Base-by-base conservation (phyloP, 2,329 filamentous ascomycete species). In the Epichloe sylvatica region DNA sequence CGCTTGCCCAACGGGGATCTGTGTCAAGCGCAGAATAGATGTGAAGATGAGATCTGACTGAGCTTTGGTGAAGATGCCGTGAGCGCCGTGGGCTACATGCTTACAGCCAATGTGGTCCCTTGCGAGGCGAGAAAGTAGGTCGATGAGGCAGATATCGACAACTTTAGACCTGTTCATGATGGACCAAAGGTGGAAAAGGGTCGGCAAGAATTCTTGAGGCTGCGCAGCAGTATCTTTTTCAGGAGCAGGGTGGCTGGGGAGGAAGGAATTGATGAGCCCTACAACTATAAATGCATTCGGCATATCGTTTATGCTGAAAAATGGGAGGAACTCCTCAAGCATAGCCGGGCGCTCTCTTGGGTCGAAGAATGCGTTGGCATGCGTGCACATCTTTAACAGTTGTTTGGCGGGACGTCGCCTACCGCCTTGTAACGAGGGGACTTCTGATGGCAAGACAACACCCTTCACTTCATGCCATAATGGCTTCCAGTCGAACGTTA, bases 151-250 rank as follows among this genome's bases (percentile, higher is more conserved):
- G 51, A 86, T 78, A 65, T 98, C 92, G 53, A 92, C 84, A 3
- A 81, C 76, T 65, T 87, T 92, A 1, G 91, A 97, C 47, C 94
- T 78, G 57, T 88, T 92, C 56, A 97, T 81, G 40, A 97, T 74
- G 1, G 90, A 92, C 92, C 92, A 98, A 1, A 97, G 70, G 65
- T 98, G 92, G 72, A 98, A 98, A 58, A 95, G 84, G 0, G 91
- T 95, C 3, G 92, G 92, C 36, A 97, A 71, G 60, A 94, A 91
- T 61, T 91, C 82, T 56, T 90, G 83, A 1, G 92, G 91, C 57
- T 89, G 82, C n/a, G 94, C 79, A 57, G 89, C 80, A 34, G 75
- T 72, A 57, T 84, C 79, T 33, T 80, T 80, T 25, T 80, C 75
- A 4, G 88, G 84, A 3, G 84, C 80, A 1, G 89, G 82, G 36